Base-by-base conservation (phyloP, 2,329 filamentous ascomycete genomes). In the Penicillium italicum region DNA sequence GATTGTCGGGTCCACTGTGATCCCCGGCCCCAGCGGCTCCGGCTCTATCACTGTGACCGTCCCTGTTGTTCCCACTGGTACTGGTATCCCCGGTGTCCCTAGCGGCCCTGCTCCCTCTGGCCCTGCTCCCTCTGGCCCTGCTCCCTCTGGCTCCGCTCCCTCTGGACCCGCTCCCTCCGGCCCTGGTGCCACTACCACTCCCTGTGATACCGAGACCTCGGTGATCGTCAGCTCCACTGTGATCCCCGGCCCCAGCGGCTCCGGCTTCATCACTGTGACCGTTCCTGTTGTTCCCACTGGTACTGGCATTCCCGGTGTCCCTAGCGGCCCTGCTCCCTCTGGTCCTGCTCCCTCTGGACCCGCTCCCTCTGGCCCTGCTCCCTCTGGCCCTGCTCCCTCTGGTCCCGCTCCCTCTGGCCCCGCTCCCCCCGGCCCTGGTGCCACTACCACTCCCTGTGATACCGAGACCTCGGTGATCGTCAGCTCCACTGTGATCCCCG, bases 131-230 rank as follows among this genome's bases (percentile, higher is more conserved):
- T 4, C 4, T 6, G 24, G 55, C 14, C 41, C 58, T 20, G 20
- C 24, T 26, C 24, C 24, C 24, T 26, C 24, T 6, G 24, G 24
- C 24, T 6, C 24, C 6, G 24, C 24, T 6, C 6, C 6, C 6
- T 28, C 26, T 28, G 26, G 26, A 28, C 26, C 26, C 26, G 26
- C 40, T 18, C 53, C 58, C 14, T 37, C 46, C n/a, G 57, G 58
- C 28, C 37, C 56, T 4, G 47, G 9, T 44, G 52, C 53, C 10
- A 55, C 62, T 9, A 55, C 55, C n/a, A 47, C 58, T 14, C 60
- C 58, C 36, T 53, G 51, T 26, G 53, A 24, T 16, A 47, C 59
- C n/a, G 42, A 28, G 31, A 22, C 48, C n/a, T 57, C 60, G 33
- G 50, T 38, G 18, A 38, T 38, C 22, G 42, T 55, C 24, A 44